Evolutionary conservation across 805 yeast genomes (phyloP), one percentile per base, ranked within the genome.

Genomic region (Candida schatavii): DNA sequence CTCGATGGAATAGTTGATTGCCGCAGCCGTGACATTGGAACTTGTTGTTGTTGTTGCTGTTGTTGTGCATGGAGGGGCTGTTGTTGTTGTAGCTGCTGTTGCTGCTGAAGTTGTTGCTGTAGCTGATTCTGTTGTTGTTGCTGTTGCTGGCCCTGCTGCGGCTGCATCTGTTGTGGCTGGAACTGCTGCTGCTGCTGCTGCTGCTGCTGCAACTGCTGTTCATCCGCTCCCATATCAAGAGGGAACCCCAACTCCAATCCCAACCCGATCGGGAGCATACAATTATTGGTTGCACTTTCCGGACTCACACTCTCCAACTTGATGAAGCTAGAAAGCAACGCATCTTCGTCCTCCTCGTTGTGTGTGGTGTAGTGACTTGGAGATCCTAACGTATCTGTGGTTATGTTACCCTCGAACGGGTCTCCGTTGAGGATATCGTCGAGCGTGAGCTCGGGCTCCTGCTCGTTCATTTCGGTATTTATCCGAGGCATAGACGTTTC

Each of bases 381-480:
- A 23, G 18, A 26, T 28, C 17, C 14, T n/a, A 13, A 26, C 9
- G 22, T 37, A n/a, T 18, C 23, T 3, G 28, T n/a, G 27, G 35
- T 32, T 4, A 43, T 11, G 42, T 37, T 5, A 38, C 22, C 15
- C 35, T 39, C 48, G 31, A 51, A 47, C 3, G 54, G 54, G 34
- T 49, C 52, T 17, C 45, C 42, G 26, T 41, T 42, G 9, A 52
- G 33, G 10, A 51, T 37, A 34, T 52, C 56, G 15, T 50, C 55
- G 19, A 46, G 45, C n/a, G 48, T 47, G 9, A 49, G 35, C 11
- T 29, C 35, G 5, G 35, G 22, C 35, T 29, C 32, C 17, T 11
- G n/a, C n/a, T n/a, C n/a, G n/a, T n/a, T n/a, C n/a, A n/a, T n/a
- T n/a, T n/a, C n/a, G n/a, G n/a, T n/a, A n/a, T n/a, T n/a, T n/a